Evolutionary conservation across 2,329 filamentous ascomycete genomes (phyloP), one percentile per base, ranked within the genome.

Genomic region (Dendrostoma leiphaemia): DNA sequence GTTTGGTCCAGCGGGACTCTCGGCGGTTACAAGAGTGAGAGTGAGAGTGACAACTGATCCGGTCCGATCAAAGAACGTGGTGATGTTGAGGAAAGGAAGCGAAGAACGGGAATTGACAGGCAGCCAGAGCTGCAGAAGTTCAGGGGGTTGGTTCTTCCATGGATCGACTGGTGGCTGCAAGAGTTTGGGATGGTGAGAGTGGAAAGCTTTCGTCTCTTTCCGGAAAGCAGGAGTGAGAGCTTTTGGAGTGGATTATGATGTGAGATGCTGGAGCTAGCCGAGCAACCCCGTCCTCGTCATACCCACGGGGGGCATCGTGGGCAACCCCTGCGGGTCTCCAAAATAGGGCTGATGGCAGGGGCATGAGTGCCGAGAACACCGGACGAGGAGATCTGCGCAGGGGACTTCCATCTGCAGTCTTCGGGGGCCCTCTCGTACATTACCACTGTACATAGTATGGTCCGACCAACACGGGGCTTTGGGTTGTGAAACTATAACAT

Each of bases 101-200:
- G 28, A 43, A 23, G 9, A 29, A 7, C 15, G 32, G 29, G 6
- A 37, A 19, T 21, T 12, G 43, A 40, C 19, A 32, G 37, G 54
- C 57, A 59, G 54, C 47, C 50, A 51, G 51, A 52, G 57, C 57
- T 51, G 57, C 54, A 37, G 48, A 43, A 44, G 15, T 26, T 51
- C 35, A 57, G 32, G 40, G 21, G 35, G 44, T 37, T 45, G 53
- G 46, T 49, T 48, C 49, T 45, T 46, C 56, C 53, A 58, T 58
- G 34, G 19, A 24, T 48, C n/a, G 26, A 43, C 21, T 8, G 7
- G 43, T 23, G 23, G 43, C 9, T 24, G 34, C 26, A 24, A 38
- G 31, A 23, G 26, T 21, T 15, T 29, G 17, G 12, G 35, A 32
- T 31, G 35, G 19, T 41, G 24, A 35, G 51, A 19, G 44, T 32